Base-by-base conservation (phyloP, 257 asterid species). In the Oldenlandia corymbosa region DNA sequence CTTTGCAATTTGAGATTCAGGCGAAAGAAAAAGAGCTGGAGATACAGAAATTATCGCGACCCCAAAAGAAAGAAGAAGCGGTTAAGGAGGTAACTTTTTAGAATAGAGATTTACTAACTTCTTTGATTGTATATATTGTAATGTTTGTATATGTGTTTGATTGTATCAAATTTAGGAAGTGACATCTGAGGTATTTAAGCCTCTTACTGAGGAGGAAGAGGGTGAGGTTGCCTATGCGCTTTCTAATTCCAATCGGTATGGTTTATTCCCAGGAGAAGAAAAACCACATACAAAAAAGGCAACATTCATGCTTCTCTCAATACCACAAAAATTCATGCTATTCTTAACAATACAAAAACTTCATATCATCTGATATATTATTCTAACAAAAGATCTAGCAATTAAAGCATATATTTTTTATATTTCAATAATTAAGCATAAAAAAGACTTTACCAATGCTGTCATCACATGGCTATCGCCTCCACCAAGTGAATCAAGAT, bases 401-500 rank as follows among this genome's bases (percentile, higher is more conserved):
- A n/a, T n/a, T n/a, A n/a, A n/a, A n/a, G n/a, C n/a, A n/a, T n/a
- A n/a, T n/a, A n/a, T n/a, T n/a, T n/a, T n/a, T n/a, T n/a, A n/a
- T n/a, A n/a, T n/a, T n/a, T n/a, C n/a, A n/a, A n/a, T n/a, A n/a
- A n/a, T n/a, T n/a, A n/a, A n/a, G n/a, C n/a, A n/a, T n/a, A 57
- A 70, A 58, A 77, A 59, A 45, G 20, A n/a, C 13, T 87, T 69
- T 85, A 93, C 99, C 92, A 93, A 78, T 54, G 68, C 79, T 70
- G 73, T 60, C 79, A 85, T 59, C 54, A 84, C 94, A 52, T 57
- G 78, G 51, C 64, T 9, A 72, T 93, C 96, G 57, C 28, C 45
- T 66, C 92, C 90, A 67, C 80, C 78, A 9, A 93, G 87, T 62
- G 97, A 87, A 81, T 93, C 99, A 67, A 93, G 96, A 80, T 93